Conservation (phyloP, 495 filamentous ascomycete genomes). For the Hypoxylon trugodes region DNA sequence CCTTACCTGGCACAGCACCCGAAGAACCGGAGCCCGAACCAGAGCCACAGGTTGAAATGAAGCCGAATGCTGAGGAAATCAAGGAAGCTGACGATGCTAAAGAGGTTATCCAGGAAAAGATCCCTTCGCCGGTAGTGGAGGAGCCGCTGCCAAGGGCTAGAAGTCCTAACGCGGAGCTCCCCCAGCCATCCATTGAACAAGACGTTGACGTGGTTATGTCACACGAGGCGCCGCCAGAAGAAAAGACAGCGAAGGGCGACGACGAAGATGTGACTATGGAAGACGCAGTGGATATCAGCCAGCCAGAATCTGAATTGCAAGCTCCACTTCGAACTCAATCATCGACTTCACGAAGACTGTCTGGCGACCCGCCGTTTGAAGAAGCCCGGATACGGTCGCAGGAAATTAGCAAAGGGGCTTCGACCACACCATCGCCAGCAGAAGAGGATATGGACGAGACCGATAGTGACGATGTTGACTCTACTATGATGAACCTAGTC, state of each 20-base stretch:
- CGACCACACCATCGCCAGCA: slow-evolving; percentile 39
- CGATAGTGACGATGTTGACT: slow-evolving; percentile 67
- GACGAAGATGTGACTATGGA: slow-evolving; percentile 48
- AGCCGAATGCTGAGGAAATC: slow-evolving; percentile 40
- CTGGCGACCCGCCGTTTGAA: slow-evolving; percentile 30
- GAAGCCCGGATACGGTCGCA: slow-evolving; percentile 35
- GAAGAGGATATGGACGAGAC: slow-evolving; percentile 63
- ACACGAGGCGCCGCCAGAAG: slow-evolving; percentile 23
- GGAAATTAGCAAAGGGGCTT: slow-evolving; percentile 40
- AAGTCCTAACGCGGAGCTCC: slow-evolving; percentile 26
- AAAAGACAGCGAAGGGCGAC: slow-evolving; percentile 35
- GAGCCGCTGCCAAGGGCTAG: slow-evolving; percentile 31
- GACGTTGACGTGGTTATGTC: slow-evolving; percentile 33
- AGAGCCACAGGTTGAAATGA: slow-evolving; percentile 52
- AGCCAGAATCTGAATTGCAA: slow-evolving; percentile 47
- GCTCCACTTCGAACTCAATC: slow-evolving; percentile 5
- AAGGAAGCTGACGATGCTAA: slow-evolving; percentile 41
- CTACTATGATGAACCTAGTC: slow-evolving; percentile 58
- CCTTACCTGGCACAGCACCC: slow-evolving; percentile 41
- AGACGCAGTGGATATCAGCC: slow-evolving; percentile 48
- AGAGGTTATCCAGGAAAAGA: slow-evolving; percentile 34
- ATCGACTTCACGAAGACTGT: slow-evolving; percentile 21
- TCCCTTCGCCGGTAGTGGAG: slow-evolving; percentile 22
- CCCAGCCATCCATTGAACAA: slow-evolving; percentile 40
- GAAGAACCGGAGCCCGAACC: slow-evolving; percentile 49